Evolutionary conservation across 352 stramenopile species (phyloP), one percentile per base, ranked within the genome.

Genomic region (Poterioochromonas sp.): DNA sequence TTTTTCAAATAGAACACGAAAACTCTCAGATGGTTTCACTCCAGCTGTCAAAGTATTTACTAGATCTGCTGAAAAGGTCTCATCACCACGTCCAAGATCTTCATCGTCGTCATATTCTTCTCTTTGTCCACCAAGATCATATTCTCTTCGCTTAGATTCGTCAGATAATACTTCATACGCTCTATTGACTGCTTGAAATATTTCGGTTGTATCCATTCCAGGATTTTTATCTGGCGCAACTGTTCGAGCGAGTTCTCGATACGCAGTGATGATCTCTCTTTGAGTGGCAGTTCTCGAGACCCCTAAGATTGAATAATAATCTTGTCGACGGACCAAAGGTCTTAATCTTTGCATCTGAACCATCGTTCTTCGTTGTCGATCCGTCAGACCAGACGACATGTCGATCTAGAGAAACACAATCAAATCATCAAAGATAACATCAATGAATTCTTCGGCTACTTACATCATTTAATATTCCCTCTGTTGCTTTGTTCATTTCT

Each of bases 151-250:
- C 47, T 53, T 71, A 15, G 26, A 58, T 18, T 29, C 26, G 68
- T 81, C 78, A 18, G 64, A 69, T 18, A 81, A 37, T 32, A 81
- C 69, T 26, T 80, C 78, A 40, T 81, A 81, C 44, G 78, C 78
- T 29, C 71, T 40, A 0, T 64, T 51, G 22, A 81, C 22, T 0
- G 11, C 43, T 26, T 79, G 69, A 37, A 81, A 81, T n/a, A 44
- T 73, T 20, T 1, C 73, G 0, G 78, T 69, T 26, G 73, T 70
- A 29, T 0, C 0, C 22, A 79, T 69, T n/a, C 79, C 79, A 8
- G 78, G 78, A 39, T 81, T 81, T 39, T 76, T 58, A 37, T 81
- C 78, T 11, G 78, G 78, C 26, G 78, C 60, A 26, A n/a, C 22
- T 58, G 76, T 81, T 32, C 79, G 78, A 32, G 78, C 78, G 22